These are phyloP conservation scores for Beauveria australis DNA, from an alignment of 2,329 filamentous ascomycete genomes.

Conservation along the genomic window DNA sequence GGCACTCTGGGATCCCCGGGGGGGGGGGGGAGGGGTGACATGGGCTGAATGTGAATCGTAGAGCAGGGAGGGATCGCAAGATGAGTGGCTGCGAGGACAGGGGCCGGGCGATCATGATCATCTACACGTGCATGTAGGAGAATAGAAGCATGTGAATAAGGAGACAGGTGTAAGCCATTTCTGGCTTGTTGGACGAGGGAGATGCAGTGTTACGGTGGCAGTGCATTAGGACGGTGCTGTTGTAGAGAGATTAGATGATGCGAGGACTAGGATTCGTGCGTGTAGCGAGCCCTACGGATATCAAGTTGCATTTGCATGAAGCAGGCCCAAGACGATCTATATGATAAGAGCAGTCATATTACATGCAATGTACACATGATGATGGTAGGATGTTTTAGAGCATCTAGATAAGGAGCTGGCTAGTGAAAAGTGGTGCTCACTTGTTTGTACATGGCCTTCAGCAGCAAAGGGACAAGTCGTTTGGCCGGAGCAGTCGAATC, in stretches of 20 bases:
- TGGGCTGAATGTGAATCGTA: neutral
- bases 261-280: neutral
- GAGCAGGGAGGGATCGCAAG: neutral
- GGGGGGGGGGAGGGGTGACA: neutral
- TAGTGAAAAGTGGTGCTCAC: too few species aligned
- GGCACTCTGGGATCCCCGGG: too few species aligned
- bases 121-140: neutral
- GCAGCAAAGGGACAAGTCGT: too few species aligned
- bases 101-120: neutral
- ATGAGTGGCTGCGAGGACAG: neutral
- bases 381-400: too few species aligned
- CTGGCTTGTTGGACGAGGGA: neutral
- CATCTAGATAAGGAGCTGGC: too few species aligned
- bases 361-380: too few species aligned
- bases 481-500: too few species aligned
- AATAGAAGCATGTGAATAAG: too few species aligned
- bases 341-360: neutral
- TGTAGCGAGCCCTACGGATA: neutral
- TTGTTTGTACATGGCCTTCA: too few species aligned
- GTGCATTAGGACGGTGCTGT: neutral
- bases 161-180: neutral
- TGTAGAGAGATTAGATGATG: neutral
- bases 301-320: neutral
- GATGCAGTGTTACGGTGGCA: neutral
- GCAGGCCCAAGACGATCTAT: neutral